Base-by-base conservation (phyloP, 805 yeast species). In the Sungouiella thailandica region DNA sequence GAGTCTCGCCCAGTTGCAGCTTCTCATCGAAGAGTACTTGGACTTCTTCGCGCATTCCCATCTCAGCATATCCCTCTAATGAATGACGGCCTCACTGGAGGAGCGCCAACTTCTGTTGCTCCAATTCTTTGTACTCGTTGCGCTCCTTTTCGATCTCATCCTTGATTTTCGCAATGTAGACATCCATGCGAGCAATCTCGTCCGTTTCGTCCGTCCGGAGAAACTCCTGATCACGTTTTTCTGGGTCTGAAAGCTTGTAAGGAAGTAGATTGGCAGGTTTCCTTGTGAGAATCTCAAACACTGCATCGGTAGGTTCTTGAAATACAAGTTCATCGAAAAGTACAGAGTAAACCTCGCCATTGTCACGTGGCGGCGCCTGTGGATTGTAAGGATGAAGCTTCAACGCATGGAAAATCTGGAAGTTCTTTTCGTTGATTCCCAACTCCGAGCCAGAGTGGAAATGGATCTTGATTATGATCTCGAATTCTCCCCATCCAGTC, bases 401-500 rank as follows among this genome's bases (percentile, higher is more conserved):
- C 47, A 93, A 65, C 43, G 85, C 96, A 54, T 93, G 98, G 53
- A 87, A 85, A 31, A 93, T 67, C 26, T 80, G 83, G 29, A 93
- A 63, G 57, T 83, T 80, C 64, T 93, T 93, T 53, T 93, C 98
- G 46, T 80, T 81, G 22, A 65, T 61, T 2, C 70, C 70, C 26
- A 66, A 48, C 29, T 66, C 72, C 11, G 94, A 81, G 19, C 85
- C 95, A n/a, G 80, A 72, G 24, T 79, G 80, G 57, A 93, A 93
- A 56, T 80, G 89, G 12, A 93, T 76, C 53, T 89, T 85, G 35
- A 93, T 80, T 23, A 84, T 76, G 41, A 93, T 83, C 52, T 93
- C 99, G 59, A 93, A 93, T 58, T 93, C 99, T 46, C 99, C 99
- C 99, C 99, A 93, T 0, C 99, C 99, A 0, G 97, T 85, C 53